phyloP scores from a whole-genome alignment of 768 basidiomycete genomes.

The Mycena rebaudengoi region DNA sequence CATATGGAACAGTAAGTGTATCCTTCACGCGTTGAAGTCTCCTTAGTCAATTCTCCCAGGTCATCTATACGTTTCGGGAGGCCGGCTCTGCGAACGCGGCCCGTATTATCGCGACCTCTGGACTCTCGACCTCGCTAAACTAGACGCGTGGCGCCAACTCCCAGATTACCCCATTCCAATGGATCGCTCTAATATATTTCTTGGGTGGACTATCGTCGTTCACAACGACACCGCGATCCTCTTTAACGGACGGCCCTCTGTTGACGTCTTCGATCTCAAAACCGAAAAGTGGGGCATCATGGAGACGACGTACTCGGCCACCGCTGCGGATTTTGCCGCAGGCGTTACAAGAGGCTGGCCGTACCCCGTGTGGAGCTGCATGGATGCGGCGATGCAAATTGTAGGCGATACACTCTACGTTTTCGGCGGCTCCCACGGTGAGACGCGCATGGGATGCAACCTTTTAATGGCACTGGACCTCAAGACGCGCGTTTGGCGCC shows the following conservation, averaged over 20 bases:
- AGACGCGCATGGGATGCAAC: conserved; percentile 43
- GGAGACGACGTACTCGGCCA: conserved; percentile 31
- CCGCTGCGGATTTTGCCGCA: neutral
- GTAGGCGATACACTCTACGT: conserved; percentile 45
- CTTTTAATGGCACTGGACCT: conserved; percentile 44
- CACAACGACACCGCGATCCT: conserved; percentile 44
- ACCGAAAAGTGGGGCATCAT: conserved; percentile 43
- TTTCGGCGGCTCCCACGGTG: conserved; percentile 45
- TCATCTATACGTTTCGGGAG: conserved; percentile 40
- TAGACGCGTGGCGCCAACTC: conserved; percentile 35
- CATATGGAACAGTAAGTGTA: conserved; percentile 37
- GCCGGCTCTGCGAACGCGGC: conserved; percentile 29
- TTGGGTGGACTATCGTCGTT: conserved; percentile 34
- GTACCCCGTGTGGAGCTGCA: conserved; percentile 24
- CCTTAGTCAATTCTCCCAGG: conserved; percentile 11
- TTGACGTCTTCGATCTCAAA: conserved; percentile 48
- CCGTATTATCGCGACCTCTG: conserved; percentile 39
- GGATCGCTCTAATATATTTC: conserved; percentile 19
- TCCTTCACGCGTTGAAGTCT: neutral
- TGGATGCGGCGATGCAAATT: conserved; percentile 32
- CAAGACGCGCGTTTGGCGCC: conserved; percentile 35
- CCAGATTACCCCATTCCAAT: conserved; percentile 36
- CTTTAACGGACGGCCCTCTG: conserved; percentile 38
- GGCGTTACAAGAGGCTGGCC: conserved; percentile 31
- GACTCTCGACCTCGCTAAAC: conserved; percentile 35